Percentiles rank a stretch among this genome's conserved stretches.
phyloP scores from a whole-genome alignment of 352 stramenopile genomes.

The Phytophthora uliginosa region DNA sequence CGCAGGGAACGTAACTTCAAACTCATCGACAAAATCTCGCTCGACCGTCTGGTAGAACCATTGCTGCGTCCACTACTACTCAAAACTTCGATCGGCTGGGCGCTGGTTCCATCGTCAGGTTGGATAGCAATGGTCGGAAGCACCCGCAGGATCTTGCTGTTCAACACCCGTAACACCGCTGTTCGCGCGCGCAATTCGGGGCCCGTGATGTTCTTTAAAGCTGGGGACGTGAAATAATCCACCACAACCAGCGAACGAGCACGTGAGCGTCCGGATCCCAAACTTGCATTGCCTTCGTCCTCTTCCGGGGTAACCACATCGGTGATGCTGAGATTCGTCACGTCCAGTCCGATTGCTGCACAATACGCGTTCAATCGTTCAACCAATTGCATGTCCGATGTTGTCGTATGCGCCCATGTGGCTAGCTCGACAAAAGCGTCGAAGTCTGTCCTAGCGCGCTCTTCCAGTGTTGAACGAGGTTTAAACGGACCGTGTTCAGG shows the following conservation, averaged over 20 bases:
- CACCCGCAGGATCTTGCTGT: constrained; percentile 90
- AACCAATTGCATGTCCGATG: constrained; percentile 89
- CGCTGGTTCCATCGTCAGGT: constrained; percentile 51
- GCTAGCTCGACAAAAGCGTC: constrained; percentile 72
- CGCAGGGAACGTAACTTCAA: constrained; percentile 78
- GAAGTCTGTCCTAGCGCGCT: constrained; percentile 57
- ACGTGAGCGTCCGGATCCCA: constrained; percentile 31
- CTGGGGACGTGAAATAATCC: constrained; percentile 78
- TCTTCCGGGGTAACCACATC: constrained; percentile 61
- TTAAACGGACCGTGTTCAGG: constrained; percentile 52
- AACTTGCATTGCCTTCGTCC: constrained; percentile 13
- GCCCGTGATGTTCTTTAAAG: constrained; percentile 67
- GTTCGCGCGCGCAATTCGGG: constrained; percentile 91
- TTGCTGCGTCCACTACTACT: constrained; percentile 7
- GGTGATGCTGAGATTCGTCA: constrained; percentile 79
- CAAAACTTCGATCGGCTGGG: constrained; percentile 66
- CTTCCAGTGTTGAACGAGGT: constrained; percentile 60
- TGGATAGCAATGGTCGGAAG: constrained; percentile 88
- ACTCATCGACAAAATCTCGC: constrained; percentile 80
- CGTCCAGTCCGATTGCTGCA: constrained; percentile 81
- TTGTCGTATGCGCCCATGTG: constrained; percentile 63
- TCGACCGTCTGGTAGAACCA: constrained; percentile 25
- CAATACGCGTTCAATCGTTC: constrained; percentile 88
- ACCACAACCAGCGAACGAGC: constrained; percentile 64
- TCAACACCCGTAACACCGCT: constrained; percentile 93